Conservation (phyloP, 805 yeast genomes). For the Lachancea sp. region DNA sequence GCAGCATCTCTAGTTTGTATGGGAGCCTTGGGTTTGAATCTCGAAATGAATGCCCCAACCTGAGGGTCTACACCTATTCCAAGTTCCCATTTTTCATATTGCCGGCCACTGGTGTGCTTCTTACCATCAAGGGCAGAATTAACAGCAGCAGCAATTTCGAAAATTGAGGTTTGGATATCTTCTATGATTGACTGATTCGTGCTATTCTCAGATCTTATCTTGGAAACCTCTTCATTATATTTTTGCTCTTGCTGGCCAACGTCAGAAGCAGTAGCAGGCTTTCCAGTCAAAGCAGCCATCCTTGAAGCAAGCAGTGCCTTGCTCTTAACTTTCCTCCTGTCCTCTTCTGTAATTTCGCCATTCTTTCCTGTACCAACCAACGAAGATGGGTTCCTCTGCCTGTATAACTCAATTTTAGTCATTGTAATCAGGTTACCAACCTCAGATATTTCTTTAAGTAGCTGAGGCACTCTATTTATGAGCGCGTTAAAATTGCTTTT, state of each 20-base stretch:
- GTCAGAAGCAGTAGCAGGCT: conserved; percentile 40
- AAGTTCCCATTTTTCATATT: conserved; percentile 66
- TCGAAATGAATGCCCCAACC: conserved; percentile 57
- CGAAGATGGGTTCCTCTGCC: conserved; percentile 61
- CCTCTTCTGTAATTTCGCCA: conserved; percentile 80
- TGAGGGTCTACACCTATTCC: conserved; percentile 72
- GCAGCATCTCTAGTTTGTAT: neutral
- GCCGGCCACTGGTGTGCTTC: conserved; percentile 32
- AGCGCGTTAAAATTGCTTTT: conserved; percentile 52
- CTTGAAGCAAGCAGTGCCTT: conserved; percentile 74
- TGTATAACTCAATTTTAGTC: conserved; percentile 59
- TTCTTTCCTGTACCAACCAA: conserved; percentile 80
- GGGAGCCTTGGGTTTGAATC: conserved; percentile 31
- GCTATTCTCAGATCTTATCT: conserved; percentile 47
- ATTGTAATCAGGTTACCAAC: conserved; percentile 64
- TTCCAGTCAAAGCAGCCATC: conserved; percentile 91
- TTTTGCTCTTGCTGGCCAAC: conserved; percentile 33
- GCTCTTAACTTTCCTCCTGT: conserved; percentile 71
- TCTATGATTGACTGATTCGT: conserved; percentile 53
- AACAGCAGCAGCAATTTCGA: conserved; percentile 45
- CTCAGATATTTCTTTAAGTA: conserved; percentile 55
- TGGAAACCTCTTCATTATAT: conserved; percentile 46
- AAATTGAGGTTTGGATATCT: conserved; percentile 69
- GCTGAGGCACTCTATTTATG: conserved; percentile 64
- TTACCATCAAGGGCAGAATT: conserved; percentile 29